Evolutionary conservation across 768 basidiomycete genomes (phyloP).

Genomic region (Lentinus brumalis): DNA sequence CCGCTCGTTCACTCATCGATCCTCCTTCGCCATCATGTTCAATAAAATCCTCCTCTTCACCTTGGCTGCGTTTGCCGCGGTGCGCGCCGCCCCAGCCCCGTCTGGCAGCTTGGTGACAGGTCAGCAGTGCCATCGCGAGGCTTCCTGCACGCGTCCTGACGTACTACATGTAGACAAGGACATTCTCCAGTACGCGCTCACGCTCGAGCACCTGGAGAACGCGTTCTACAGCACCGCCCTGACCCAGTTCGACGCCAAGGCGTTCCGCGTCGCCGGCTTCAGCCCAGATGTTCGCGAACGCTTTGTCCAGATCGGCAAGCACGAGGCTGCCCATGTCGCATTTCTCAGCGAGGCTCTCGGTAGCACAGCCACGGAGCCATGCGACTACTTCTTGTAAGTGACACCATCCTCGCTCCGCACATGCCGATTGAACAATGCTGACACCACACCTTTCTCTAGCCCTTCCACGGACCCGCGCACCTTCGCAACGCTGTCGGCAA

Average conservation of each 20-base stretch:
- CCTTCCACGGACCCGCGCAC: no score
- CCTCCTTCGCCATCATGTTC: conserved; percentile 1
- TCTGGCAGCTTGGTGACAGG: not conserved
- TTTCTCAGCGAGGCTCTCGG: conserved; percentile 51
- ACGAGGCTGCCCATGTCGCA: conserved; percentile 58
- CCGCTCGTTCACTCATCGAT: no score
- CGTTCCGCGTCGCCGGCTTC: conserved; percentile 51
- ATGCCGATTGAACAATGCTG: no score
- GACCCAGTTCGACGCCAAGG: conserved; percentile 44
- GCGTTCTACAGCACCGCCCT: conserved; percentile 49
- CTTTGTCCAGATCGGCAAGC: conserved; percentile 53
- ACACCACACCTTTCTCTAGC: no score
- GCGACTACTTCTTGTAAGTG: no score
- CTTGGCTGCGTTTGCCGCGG: conserved; percentile 8
- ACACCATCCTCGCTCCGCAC: no score
- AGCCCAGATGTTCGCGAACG: conserved; percentile 50
- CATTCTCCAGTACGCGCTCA: conserved; percentile 49
- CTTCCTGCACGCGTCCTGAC: not conserved
- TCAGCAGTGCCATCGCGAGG: not conserved
- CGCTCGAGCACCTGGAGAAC: conserved; percentile 49
- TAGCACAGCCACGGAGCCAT: conserved; percentile 43
- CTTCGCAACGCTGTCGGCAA: conserved; percentile 46
- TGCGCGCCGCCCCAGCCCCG: conserved; percentile 18
- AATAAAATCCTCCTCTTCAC: conserved; percentile 12
- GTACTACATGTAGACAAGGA: conserved; percentile 18